Base-by-base conservation (phyloP, 441 rosid genomes). In the Kokia cookei region DNA sequence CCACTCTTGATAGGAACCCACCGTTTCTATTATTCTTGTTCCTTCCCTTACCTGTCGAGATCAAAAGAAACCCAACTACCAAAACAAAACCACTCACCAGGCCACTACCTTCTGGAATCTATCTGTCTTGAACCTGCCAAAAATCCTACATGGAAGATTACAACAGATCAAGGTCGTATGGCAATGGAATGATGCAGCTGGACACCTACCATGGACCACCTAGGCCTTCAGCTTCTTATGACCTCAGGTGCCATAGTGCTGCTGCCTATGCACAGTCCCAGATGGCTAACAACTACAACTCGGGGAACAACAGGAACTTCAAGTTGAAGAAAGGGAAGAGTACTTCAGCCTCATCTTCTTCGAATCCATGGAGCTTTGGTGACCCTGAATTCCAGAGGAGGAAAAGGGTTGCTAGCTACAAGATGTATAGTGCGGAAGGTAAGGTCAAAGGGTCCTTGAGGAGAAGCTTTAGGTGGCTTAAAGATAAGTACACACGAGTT, bases 351-450 rank as follows among this genome's bases (percentile, higher is more conserved):
- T 84, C 91, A 10, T 78, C 82, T 42, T 86, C 83, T 71, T 85
- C 92, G 0, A 88, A 83, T 37, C 66, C 87, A 0, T 92, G 94
- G 97, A 85, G 79, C 72, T 43, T 88, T 2, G 24, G 65, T 9
- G 97, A 93, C 79, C 94, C 97, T 55, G 98, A 93, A 81, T 84
- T 92, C 53, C 88, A 86, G 65, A 83, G 98, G 90, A 93, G 87
- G 88, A 91, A 84, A 84, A 86, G 98, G 83, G 94, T 93, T 72
- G 97, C 98, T 26, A 83, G 91, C 81, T 93, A 93, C 58, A 93
- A 90, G 83, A 92, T 87, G 96, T 93, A 90, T 73, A 77, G 88
- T 70, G 96, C 84, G 60, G 96, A 93, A 76, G 96, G 94, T 9
- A 89, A 92, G 80, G 91, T 90, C 76, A 93, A 91, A 72, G 94